Conservation (phyloP, 139 green algal genomes). For the Dunaliella sp. region DNA sequence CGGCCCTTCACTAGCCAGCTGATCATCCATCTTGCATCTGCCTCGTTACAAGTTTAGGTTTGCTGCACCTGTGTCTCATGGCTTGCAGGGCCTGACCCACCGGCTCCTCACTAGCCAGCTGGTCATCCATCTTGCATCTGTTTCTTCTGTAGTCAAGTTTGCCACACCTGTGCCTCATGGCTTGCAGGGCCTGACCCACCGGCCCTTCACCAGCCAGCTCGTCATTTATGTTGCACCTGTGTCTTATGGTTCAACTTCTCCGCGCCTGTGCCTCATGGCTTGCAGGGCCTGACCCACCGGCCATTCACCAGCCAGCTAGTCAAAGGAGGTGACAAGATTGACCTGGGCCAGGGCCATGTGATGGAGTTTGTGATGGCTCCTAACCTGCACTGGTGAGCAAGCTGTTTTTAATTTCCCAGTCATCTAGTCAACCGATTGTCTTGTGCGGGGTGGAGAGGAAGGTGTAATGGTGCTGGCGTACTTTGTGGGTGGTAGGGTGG, state of each 20-base stretch:
- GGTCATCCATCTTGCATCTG: not conserved
- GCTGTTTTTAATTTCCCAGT: no score
- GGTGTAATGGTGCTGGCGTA: no score
- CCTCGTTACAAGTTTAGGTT: no score
- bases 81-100: no score
- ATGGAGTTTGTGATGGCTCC: conserved; percentile 96
- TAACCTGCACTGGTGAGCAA: conserved; percentile 95
- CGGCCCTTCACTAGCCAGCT: not conserved
- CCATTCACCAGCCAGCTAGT: conserved; percentile 55
- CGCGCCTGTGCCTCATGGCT: conserved; percentile 53
- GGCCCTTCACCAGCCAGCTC: not conserved
- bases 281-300: conserved; percentile 68
- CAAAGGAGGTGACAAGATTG: conserved; percentile 86
- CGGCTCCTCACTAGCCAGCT: not conserved
- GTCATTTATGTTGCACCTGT: no score
- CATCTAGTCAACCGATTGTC: no score
- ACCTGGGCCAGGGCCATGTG: conserved; percentile 82
- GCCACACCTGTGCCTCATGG: conserved; percentile 36
- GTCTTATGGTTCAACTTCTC: no score
- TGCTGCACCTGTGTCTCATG: conserved; percentile 32
- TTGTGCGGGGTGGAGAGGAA: no score
- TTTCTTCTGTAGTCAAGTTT: no score
- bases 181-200: no score
- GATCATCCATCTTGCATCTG: not conserved
- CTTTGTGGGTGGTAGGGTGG: no score